Evolutionary conservation across 306 rosid genomes (phyloP), one percentile per base, ranked within the genome.

Genomic region (Geum urbanum): DNA sequence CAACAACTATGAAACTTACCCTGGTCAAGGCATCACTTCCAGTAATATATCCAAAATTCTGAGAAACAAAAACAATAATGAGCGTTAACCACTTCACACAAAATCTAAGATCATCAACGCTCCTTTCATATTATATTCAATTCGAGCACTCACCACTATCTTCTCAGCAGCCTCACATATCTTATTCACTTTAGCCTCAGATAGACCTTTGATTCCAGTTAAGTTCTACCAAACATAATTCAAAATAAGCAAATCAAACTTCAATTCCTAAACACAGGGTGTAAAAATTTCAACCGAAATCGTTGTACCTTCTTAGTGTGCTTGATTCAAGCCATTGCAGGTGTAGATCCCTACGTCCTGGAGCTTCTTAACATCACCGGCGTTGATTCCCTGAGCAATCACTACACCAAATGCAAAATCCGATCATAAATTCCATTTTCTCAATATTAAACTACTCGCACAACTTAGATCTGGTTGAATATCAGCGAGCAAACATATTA

Each of bases 151-250:
- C 6, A 90, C 98, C 91, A 90, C 98, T 55, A 90, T 69, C 89
- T 94, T 94, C 86, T 94, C 98, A 13, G 98, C 98, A 55, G 98
- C 98, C 86, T 94, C 97, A 39, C 98, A 90, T 48, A 94, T 94
- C 81, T 94, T 90, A 40, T 94, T 96, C 2, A 94, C 98, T 79
- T 94, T 90, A 32, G 98, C 98, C 89, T 94, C 98, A 5, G 98
- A 94, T 60, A 90, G 61, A 50, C 98, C 98, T 87, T 90, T 94
- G 73, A 94, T 94, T 71, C 96, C 96, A 15, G 95, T 90, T 88
- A 94, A 86, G 74, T 87, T 70, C 98, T 94, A 79, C 56, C 24
- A 79, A 45, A 47, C 47, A 74, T 39, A 74, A 57, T 41, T 45
- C 52, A 49, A 10, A 52, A 54, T 20, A 43, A 27, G 41, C 14